These are phyloP conservation scores for Cicer judaicum DNA, from an alignment of 306 rosid species.

Conservation along the genomic window DNA sequence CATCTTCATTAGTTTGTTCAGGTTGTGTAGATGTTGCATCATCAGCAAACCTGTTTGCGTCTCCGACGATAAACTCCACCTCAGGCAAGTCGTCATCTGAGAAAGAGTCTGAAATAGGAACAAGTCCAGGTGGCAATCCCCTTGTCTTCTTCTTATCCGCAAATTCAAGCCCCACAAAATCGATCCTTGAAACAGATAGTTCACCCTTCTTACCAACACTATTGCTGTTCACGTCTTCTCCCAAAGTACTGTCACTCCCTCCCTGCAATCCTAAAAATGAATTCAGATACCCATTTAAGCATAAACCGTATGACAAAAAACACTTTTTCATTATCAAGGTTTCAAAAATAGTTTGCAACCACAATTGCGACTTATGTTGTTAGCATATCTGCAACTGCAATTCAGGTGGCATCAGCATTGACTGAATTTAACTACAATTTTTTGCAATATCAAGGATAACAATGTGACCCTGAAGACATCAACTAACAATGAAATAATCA, in stretches of 20 bases:
- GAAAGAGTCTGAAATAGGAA: slow-evolving; percentile 74
- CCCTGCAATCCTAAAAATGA: slow-evolving; percentile 53
- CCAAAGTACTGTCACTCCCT: slow-evolving; percentile 40
- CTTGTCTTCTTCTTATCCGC: slow-evolving; percentile 75
- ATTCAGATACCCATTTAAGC: slow-evolving; percentile 46
- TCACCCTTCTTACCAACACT: slow-evolving; percentile 57
- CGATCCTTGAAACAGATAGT: slow-evolving; percentile 73
- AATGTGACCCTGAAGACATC: not conserved
- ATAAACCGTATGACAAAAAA: slow-evolving; percentile 19
- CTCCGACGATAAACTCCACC: slow-evolving; percentile 87
- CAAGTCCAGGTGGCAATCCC: slow-evolving; percentile 79
- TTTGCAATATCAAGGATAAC: not conserved
- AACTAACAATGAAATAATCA: slow-evolving; percentile 13
- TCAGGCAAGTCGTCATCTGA: slow-evolving; percentile 58
- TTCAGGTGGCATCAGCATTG: not conserved
- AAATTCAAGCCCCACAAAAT: slow-evolving; percentile 84
- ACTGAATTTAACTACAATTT: not conserved
- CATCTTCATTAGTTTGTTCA: slow-evolving; percentile 52
- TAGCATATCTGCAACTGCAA: not conserved
- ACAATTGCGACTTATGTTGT: not conserved
- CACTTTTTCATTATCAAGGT: not conserved
- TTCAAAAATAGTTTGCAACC: not conserved
- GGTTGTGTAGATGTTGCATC: slow-evolving; percentile 45
- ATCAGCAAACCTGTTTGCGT: slow-evolving; percentile 61
- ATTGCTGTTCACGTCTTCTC: slow-evolving; percentile 36